A percentile compares a stretch with the other conserved stretches of the same genome.
phyloP scores from a whole-genome alignment of 2,329 filamentous ascomycete species.

The Colletotrichum scovillei region DNA sequence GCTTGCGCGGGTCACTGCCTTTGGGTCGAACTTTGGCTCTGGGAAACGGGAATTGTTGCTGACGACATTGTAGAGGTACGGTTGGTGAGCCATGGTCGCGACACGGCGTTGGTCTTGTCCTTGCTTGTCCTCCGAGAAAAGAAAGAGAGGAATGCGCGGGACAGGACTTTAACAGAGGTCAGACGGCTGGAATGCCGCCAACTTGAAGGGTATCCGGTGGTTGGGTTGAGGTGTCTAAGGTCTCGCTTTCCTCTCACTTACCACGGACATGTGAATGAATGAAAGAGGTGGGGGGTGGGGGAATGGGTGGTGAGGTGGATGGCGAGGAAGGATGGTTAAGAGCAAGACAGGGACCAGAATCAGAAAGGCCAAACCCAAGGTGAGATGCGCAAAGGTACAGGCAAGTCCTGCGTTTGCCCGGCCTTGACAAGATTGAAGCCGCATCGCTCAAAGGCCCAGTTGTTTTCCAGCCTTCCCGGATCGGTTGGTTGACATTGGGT shows the following conservation, averaged over 20 bases:
- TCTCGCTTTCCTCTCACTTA: not conserved
- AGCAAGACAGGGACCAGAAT: not conserved
- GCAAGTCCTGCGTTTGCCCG: not conserved
- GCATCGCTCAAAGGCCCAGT: not conserved
- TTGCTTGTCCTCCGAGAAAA: not conserved
- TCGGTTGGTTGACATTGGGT: not conserved
- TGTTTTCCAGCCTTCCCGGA: not conserved
- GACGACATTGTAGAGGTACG: conserved; percentile 78
- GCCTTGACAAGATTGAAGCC: not conserved
- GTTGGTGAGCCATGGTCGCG: conserved; percentile 54
- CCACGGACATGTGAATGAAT: conserved; percentile 16
- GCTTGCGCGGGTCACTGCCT: conserved; percentile 84
- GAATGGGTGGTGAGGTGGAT: conserved; percentile 1
- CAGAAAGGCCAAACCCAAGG: not conserved
- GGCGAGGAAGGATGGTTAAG: conserved; percentile 10
- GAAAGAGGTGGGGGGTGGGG: conserved; percentile 8
- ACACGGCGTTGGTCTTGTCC: not conserved
- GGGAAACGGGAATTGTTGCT: conserved; percentile 64
- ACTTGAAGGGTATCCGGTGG: not conserved
- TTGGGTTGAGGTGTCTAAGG: not conserved
- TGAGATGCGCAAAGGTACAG: not conserved
- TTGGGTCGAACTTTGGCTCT: conserved; percentile 81
- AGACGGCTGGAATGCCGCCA: conserved; percentile 20
- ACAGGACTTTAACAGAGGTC: not conserved
- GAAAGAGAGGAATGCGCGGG: conserved; percentile 5